phyloP scores from a whole-genome alignment of 1,139 yeast genomes.

The Kurtzmaniella quercitrusa region DNA sequence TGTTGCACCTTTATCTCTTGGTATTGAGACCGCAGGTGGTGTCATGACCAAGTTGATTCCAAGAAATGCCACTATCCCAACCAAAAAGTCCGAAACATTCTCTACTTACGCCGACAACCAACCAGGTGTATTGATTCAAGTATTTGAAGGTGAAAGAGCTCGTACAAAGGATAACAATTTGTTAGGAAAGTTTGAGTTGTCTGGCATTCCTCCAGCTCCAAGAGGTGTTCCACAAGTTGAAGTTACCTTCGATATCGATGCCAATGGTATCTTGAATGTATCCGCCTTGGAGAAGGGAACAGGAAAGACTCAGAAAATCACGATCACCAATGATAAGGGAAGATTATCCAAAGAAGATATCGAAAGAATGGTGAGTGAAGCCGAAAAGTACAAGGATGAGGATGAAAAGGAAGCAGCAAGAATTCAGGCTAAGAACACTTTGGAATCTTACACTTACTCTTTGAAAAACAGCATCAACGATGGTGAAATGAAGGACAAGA shows the following conservation, averaged over 20 bases:
- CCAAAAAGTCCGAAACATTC: slow-evolving; percentile 91
- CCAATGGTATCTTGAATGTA: slow-evolving; percentile 92
- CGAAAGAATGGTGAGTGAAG: slow-evolving; percentile 47
- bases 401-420: slow-evolving; percentile 36
- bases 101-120: slow-evolving; percentile 96
- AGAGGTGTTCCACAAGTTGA: slow-evolving; percentile 97
- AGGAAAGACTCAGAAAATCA: slow-evolving; percentile 49
- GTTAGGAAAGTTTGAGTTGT: slow-evolving; percentile 89
- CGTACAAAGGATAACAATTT: slow-evolving; percentile 91
- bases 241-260: slow-evolving; percentile 89
- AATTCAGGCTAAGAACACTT: slow-evolving; percentile 65
- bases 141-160: slow-evolving; percentile 95
- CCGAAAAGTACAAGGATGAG: slow-evolving; percentile 37
- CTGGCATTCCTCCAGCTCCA: slow-evolving; percentile 97
- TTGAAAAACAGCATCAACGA: slow-evolving; percentile 58
- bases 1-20: slow-evolving; percentile 89
- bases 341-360: slow-evolving; percentile 48
- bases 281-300: slow-evolving; percentile 94
- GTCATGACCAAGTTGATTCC: slow-evolving; percentile 94
- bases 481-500: slow-evolving; percentile 49
- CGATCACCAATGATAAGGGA: slow-evolving; percentile 44
- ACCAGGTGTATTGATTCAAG: slow-evolving; percentile 93
- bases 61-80: slow-evolving; percentile 95
- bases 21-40: slow-evolving; percentile 97
- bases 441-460: slow-evolving; percentile 85